Conservation (phyloP, 164 flowering plant genomes). For the Amborella trichopoda region DNA sequence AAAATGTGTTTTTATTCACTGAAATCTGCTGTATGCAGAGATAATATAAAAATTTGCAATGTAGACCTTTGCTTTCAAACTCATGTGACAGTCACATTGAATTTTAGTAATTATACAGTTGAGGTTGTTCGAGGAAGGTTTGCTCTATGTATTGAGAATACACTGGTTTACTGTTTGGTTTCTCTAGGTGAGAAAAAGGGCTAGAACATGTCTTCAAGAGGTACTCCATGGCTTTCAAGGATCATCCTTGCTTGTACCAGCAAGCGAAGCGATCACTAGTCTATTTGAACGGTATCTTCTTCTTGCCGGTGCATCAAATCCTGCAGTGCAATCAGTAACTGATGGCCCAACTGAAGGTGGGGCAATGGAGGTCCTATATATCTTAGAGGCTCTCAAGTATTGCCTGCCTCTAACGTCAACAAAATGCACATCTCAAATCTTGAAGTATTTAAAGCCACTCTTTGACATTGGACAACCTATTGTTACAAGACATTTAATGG, state of each 20-base stretch:
- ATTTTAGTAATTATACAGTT: too few relatives aligned
- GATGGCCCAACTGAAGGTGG: conserved; percentile 61
- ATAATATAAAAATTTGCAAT: too few relatives aligned
- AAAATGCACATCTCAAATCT: conserved; percentile 32
- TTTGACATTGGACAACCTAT: conserved; percentile 52
- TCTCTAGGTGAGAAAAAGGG: conserved; percentile 75
- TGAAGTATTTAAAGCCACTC: conserved; percentile 61
- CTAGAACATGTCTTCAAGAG: conserved; percentile 45
- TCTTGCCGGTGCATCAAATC: conserved; percentile 58
- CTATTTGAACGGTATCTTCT: conserved; percentile 56
- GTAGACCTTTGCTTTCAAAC: too few relatives aligned
- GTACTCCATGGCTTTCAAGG: conserved; percentile 41
- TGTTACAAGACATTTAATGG: conserved; percentile 59
- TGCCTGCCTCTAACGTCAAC: conserved; percentile 61
- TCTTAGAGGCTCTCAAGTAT: conserved; percentile 65
- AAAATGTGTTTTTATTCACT: too few relatives aligned
- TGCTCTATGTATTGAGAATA: too few relatives aligned
- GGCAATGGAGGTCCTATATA: conserved; percentile 63
- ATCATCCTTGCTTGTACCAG: conserved; percentile 34
- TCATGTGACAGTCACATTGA: too few relatives aligned
- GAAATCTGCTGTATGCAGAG: too few relatives aligned
- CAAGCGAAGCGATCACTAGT: conserved; percentile 66
- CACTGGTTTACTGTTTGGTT: too few relatives aligned
- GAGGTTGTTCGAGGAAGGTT: too few relatives aligned
- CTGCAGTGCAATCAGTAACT: conserved; percentile 12